phyloP scores from a whole-genome alignment of 2,329 filamentous ascomycete species.

The Monosporascus sp. region DNA sequence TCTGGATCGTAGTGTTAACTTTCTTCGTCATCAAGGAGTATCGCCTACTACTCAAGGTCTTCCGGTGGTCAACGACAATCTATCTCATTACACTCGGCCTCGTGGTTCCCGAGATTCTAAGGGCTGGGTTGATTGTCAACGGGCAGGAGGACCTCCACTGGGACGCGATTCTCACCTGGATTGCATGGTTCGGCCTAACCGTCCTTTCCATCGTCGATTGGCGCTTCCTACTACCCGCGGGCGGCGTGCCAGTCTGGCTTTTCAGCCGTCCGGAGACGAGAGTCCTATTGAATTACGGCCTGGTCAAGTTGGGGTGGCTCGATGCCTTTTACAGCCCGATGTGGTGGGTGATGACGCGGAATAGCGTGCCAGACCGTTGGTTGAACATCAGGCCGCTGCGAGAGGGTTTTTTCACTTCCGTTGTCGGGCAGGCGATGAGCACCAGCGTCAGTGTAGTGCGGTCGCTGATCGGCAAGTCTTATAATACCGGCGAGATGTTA shows the following conservation, averaged over 20 bases:
- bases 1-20: constrained; percentile 15
- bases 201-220: constrained; percentile 7
- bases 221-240: constrained; percentile 12
- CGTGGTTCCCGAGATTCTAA: constrained; percentile 11
- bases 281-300: constrained; percentile 12
- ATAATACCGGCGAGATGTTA: background rate
- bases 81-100: constrained; percentile 18
- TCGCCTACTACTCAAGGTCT: constrained; percentile 12
- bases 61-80: constrained; percentile 15
- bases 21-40: constrained; percentile 14
- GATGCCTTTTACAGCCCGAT: background rate
- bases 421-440: background rate
- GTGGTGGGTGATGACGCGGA: background rate
- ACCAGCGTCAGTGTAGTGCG: background rate
- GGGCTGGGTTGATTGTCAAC: constrained; percentile 14
- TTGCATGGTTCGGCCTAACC: constrained; percentile 15
- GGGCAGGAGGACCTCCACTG: constrained; percentile 9
- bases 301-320: constrained; percentile 6
- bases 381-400: background rate
- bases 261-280: constrained; percentile 9
- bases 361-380: background rate
- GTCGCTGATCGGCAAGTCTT: background rate
- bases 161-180: constrained; percentile 14
- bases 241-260: constrained; percentile 3
- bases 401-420: background rate